Evolutionary conservation across 2,329 filamentous ascomycete species (phyloP), one percentile per base, ranked within the genome.

Genomic region (Elsinoe perseae): DNA sequence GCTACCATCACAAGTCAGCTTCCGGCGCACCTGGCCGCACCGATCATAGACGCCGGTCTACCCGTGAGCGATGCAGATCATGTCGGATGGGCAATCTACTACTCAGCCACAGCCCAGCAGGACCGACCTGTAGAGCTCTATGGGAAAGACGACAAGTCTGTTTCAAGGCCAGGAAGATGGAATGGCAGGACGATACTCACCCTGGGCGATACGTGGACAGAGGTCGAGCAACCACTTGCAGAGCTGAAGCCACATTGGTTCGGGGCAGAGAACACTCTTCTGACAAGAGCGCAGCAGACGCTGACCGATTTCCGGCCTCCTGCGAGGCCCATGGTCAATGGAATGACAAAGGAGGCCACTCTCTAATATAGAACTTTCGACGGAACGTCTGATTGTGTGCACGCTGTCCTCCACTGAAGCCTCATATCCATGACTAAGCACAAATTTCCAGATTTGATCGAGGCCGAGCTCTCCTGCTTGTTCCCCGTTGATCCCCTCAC

Each of bases 81-180:
- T 54, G 71, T 72, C 0, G 72, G 66, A 0, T 61, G 68, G 2
- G 71, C 72, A 1, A 28, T 73, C 0, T 70, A 68, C 4, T 70
- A 70, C 57, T 70, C 72, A 3, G 72, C 72, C 1, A 64, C 63
- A 1, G 72, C 71, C 1, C 58, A 16, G 10, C 66, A 74, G 59
- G 9, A 48, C 3, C 53, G 61, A 4, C 56, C 55, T 4, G 72
- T 74, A 4, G 66, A 72, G 42, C 32, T 55, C 0, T 73, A 74
- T 56, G 72, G 71, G 0, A 69, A 66, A 52, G 71, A 74, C 14
- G 54, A 38, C 0, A 61, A 64, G 8, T 57, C 42, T 7, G 38
- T 59, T 8, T 6, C 50, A 1, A 56, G 54, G 46, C 23, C 16
- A 6, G 61, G 58, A 28, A 55, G 66, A 18, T 73, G 71, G 71